Percentiles rank a stretch among this genome's conserved stretches.
phyloP scores from a whole-genome alignment of 2,329 filamentous ascomycete genomes.

The Cladophialophora exuberans region DNA sequence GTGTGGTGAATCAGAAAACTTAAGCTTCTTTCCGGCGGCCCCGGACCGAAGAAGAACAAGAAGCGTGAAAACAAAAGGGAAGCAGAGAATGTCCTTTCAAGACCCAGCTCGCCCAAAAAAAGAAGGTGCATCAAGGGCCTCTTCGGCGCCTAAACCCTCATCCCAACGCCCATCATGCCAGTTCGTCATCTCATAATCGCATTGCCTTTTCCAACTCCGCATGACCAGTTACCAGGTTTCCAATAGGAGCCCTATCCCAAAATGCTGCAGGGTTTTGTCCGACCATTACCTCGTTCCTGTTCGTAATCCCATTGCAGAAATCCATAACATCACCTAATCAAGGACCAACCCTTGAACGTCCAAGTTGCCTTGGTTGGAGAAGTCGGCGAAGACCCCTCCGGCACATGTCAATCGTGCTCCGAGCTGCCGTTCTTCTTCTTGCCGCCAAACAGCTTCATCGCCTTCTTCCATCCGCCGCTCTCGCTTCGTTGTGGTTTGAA shows the following conservation, averaged over 20 bases:
- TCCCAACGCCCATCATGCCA: constrained; percentile 27
- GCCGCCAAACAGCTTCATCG: constrained; percentile 47
- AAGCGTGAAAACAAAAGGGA: too few relatives aligned
- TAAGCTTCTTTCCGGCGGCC: too few relatives aligned
- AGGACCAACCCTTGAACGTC: not conserved
- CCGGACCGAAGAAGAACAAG: too few relatives aligned
- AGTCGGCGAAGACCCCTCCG: not conserved
- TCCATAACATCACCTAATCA: constrained; percentile 11
- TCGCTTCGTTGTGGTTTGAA: constrained; percentile 44
- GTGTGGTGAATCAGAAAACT: too few relatives aligned
- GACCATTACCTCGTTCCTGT: not conserved
- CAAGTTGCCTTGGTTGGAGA: not conserved
- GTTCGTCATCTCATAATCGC: constrained; percentile 30
- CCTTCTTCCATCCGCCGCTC: constrained; percentile 55
- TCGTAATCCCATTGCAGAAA: constrained; percentile 15
- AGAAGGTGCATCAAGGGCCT: not conserved
- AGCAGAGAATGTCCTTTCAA: too few relatives aligned
- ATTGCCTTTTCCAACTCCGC: constrained; percentile 24
- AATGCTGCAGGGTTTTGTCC: constrained; percentile 24
- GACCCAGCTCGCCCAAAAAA: not conserved
- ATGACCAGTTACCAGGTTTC: constrained; percentile 5
- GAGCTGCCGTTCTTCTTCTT: constrained; percentile 34
- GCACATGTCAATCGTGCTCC: constrained; percentile 24
- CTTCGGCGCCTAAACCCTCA: constrained; percentile 1
- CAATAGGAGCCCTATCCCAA: constrained; percentile 3